phyloP scores from a whole-genome alignment of 306 rosid species.

The Macrotyloma uniflorum region DNA sequence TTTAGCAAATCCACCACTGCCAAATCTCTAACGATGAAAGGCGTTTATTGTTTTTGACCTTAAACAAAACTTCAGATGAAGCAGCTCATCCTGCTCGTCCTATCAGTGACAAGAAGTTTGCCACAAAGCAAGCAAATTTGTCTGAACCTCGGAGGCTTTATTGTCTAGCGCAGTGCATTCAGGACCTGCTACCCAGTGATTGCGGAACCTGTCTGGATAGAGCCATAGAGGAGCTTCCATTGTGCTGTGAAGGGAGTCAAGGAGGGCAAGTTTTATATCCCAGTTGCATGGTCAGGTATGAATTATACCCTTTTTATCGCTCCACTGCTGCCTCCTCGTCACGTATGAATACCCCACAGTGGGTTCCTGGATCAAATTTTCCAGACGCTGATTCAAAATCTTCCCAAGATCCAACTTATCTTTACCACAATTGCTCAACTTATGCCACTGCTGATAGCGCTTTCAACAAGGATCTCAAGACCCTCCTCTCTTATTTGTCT shows the following conservation, averaged over 20 bases:
- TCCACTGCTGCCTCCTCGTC: background rate
- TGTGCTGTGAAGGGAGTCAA: background rate
- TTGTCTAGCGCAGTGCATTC: background rate
- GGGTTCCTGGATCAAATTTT: background rate
- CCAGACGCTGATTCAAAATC: background rate
- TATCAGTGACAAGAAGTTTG: background rate
- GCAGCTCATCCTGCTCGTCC: background rate
- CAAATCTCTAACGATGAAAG: background rate
- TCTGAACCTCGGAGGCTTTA: background rate
- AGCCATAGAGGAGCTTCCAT: background rate
- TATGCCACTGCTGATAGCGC: background rate
- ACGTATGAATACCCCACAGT: background rate
- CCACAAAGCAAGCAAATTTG: background rate
- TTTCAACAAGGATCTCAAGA: background rate
- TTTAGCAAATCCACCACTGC: fast-evolving
- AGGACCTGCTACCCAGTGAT: background rate
- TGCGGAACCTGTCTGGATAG: background rate
- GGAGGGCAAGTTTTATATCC: background rate
- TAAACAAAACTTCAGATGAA: background rate
- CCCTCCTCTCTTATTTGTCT: constrained; percentile 18
- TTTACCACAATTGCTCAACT: background rate
- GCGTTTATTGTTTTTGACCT: background rate
- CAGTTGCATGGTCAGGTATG: constrained; percentile 10
- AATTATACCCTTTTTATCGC: background rate
- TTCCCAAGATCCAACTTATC: background rate